These are phyloP conservation scores for Alopecurus myosuroides DNA, from an alignment of 176 grass and related monocot species.

Conservation along the genomic window DNA sequence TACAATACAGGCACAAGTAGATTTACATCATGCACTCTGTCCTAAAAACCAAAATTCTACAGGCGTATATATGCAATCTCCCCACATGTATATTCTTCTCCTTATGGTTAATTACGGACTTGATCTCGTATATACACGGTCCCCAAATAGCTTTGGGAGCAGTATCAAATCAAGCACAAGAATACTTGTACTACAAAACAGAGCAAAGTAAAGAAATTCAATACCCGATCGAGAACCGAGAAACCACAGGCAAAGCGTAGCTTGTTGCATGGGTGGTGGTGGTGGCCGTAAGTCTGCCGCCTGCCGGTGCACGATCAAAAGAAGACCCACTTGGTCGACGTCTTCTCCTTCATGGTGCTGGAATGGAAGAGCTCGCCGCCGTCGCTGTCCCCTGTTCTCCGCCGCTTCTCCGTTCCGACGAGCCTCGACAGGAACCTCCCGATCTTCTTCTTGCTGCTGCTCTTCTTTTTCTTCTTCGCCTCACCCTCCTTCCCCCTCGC, in stretches of 20 bases:
- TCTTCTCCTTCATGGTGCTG: slow-evolving; percentile 83
- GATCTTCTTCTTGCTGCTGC: slow-evolving; percentile 72
- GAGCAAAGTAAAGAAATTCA: neutral
- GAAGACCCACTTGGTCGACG: slow-evolving; percentile 65
- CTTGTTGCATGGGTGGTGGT: neutral
- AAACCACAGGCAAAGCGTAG: neutral
- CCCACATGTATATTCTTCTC: neutral
- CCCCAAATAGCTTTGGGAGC: neutral
- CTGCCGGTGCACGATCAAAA: slow-evolving; percentile 40
- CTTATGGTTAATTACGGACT: neutral
- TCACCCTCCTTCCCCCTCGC: slow-evolving; percentile 28
- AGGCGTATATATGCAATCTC: slow-evolving; percentile 1
- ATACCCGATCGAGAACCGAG: neutral
- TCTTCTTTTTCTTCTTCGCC: slow-evolving; percentile 63
- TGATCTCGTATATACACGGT: slow-evolving; percentile 9
- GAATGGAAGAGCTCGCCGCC: slow-evolving; percentile 61
- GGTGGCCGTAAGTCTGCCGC: neutral
- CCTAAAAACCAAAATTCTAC: neutral
- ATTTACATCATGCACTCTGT: neutral
- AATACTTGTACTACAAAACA: neutral
- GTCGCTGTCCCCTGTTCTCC: slow-evolving; percentile 24
- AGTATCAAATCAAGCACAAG: slow-evolving; percentile 33
- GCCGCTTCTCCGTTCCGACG: slow-evolving; percentile 50
- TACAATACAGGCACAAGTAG: neutral
- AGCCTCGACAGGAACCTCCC: slow-evolving; percentile 79